phyloP scores from a whole-genome alignment of 805 yeast genomes.

The Spathaspora sp. region DNA sequence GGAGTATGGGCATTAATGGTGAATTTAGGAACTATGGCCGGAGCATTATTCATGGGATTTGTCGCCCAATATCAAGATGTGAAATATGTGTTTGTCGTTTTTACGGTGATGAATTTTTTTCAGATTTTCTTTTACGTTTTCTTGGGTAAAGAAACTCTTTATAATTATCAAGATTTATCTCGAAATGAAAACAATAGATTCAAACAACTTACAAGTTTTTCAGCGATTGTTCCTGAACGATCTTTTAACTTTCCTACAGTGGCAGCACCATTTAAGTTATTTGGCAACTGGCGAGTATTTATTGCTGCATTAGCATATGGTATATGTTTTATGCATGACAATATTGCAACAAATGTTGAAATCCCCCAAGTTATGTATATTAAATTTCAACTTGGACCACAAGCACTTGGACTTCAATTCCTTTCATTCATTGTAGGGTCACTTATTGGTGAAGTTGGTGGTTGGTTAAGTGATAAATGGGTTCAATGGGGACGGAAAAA shows the following conservation, averaged over 20 bases:
- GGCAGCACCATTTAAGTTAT: constrained; percentile 8
- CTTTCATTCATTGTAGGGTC: constrained; percentile 19
- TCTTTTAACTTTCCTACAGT: constrained; percentile 5
- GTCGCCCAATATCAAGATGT: constrained; percentile 9
- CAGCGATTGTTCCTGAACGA: constrained; percentile 5
- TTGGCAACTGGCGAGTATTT: constrained; percentile 8
- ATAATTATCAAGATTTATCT: constrained; percentile 7
- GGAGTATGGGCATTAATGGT: constrained; percentile 14
- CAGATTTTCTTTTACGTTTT: constrained; percentile 11
- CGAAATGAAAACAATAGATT: constrained; percentile 4
- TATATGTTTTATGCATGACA: constrained; percentile 18
- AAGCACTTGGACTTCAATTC: constrained; percentile 21
- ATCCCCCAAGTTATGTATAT: constrained; percentile 17
- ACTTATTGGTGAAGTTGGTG: constrained; percentile 21
- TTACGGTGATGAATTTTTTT: constrained; percentile 10
- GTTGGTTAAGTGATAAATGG: constrained; percentile 16
- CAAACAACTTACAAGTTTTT: background rate
- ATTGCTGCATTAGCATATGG: constrained; percentile 15
- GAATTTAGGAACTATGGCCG: constrained; percentile 14
- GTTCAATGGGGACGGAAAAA: constrained; percentile 5
- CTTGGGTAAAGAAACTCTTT: constrained; percentile 13
- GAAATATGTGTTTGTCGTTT: constrained; percentile 11
- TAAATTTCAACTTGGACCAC: constrained; percentile 16
- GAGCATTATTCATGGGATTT: constrained; percentile 16
- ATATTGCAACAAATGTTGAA: constrained; percentile 20